phyloP scores from a whole-genome alignment of 2,329 filamentous ascomycete genomes.

The Fusarium newnesense region DNA sequence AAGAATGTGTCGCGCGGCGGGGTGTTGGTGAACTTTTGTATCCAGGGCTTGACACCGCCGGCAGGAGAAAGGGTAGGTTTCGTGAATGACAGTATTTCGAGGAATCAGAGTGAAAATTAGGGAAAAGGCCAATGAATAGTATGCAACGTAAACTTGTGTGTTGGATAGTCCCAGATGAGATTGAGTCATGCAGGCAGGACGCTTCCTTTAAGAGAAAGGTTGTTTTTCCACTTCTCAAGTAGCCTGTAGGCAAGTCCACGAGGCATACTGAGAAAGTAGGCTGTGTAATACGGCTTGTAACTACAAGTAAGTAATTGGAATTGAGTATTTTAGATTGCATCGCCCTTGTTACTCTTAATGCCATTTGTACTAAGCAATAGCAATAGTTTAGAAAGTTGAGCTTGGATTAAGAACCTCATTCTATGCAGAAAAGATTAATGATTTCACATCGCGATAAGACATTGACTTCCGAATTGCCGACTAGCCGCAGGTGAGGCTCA shows the following conservation, averaged over 20 bases:
- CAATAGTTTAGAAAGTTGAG: rapidly evolving
- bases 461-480: background rate
- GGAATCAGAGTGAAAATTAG: rapidly evolving
- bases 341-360: background rate
- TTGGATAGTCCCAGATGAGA: rapidly evolving
- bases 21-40: background rate
- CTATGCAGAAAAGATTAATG: rapidly evolving
- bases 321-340: background rate
- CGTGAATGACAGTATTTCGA: background rate
- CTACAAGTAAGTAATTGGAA: background rate
- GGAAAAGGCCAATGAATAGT: rapidly evolving
- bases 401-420: background rate
- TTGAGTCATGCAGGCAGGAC: background rate
- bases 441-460: background rate
- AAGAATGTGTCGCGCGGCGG: background rate
- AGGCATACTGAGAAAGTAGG: background rate
- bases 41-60: background rate
- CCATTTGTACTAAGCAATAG: background rate
- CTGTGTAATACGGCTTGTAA: background rate
- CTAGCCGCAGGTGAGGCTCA: background rate
- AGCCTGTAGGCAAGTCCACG: background rate
- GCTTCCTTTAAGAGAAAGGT: background rate
- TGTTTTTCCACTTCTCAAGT: background rate
- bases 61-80: background rate
- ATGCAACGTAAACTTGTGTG: rapidly evolving